These are phyloP conservation scores for Pythium dissimile DNA, from an alignment of 352 stramenopile genomes.

Conservation along the genomic window DNA sequence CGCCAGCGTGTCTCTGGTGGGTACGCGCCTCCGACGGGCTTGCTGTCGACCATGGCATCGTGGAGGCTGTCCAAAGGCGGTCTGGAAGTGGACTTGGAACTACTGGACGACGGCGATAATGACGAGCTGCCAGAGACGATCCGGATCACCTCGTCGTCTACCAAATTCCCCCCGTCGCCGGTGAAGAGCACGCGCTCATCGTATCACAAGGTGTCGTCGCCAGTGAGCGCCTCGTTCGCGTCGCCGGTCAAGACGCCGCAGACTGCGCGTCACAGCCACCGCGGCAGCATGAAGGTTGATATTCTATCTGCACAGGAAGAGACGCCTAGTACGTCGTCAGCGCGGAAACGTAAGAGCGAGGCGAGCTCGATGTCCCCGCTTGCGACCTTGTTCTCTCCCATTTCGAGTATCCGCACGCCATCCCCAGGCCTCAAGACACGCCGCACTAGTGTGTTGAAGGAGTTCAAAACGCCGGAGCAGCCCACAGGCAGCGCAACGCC, in stretches of 20 bases:
- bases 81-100: not conserved
- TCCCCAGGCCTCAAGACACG: conserved; percentile 20
- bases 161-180: conserved; percentile 3
- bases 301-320: conserved; percentile 10
- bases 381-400: conserved; percentile 12
- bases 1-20: conserved; percentile 2
- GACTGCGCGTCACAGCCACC: not conserved
- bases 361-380: conserved; percentile 3
- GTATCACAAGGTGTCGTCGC: not conserved
- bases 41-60: not conserved
- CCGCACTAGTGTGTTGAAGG: conserved; percentile 18
- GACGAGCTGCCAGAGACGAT: conserved; percentile 9
- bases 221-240: not conserved
- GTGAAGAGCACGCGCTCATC: conserved; percentile 2
- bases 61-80: not conserved
- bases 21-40: not conserved
- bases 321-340: not conserved
- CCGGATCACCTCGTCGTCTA: conserved; percentile 4
- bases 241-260: conserved; percentile 4
- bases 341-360: conserved; percentile 22
- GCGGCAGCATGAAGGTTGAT: conserved; percentile 18
- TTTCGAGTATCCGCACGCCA: conserved; percentile 13
- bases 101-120: conserved; percentile 3
- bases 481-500: conserved; percentile 11
- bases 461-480: conserved; percentile 20